Percentiles rank a stretch among this genome's conserved stretches.
phyloP scores from a whole-genome alignment of 2,329 filamentous ascomycete species.

The Colletotrichum echinochloae region DNA sequence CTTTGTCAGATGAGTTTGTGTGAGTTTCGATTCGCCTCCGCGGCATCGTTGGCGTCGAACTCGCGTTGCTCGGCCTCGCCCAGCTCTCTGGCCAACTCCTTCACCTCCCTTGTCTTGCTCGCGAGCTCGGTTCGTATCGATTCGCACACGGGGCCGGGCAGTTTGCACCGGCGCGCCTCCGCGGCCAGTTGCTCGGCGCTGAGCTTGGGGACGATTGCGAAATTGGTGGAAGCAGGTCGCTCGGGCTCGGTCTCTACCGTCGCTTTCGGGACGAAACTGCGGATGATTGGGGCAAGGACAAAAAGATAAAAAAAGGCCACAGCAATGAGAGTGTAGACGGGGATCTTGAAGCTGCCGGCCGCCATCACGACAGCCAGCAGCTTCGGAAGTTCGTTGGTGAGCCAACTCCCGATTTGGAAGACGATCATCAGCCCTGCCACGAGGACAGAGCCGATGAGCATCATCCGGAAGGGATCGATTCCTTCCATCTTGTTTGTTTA shows the following conservation, averaged over 20 bases:
- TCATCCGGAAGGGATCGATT: background rate
- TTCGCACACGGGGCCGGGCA: background rate
- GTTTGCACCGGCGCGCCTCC: background rate
- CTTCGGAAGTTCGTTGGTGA: background rate
- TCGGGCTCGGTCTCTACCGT: background rate
- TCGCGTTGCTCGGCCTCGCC: background rate
- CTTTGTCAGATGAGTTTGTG: background rate
- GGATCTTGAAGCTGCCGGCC: background rate
- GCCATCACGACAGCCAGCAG: background rate
- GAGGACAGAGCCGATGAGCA: background rate
- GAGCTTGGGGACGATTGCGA: too few species aligned
- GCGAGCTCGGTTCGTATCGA: background rate
- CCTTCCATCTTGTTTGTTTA: background rate
- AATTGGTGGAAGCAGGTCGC: too few species aligned
- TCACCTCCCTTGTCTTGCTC: background rate
- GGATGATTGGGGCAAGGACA: background rate
- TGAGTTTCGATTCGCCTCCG: background rate
- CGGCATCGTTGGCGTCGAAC: background rate
- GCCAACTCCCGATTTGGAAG: background rate
- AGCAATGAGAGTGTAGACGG: background rate
- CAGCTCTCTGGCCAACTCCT: background rate
- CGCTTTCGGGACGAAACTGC: background rate
- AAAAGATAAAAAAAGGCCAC: background rate
- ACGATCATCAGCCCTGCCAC: background rate
- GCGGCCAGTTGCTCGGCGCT: background rate